phyloP scores from a whole-genome alignment of 1,284 basidiomycete species.

The Retiboletus fuscus region DNA sequence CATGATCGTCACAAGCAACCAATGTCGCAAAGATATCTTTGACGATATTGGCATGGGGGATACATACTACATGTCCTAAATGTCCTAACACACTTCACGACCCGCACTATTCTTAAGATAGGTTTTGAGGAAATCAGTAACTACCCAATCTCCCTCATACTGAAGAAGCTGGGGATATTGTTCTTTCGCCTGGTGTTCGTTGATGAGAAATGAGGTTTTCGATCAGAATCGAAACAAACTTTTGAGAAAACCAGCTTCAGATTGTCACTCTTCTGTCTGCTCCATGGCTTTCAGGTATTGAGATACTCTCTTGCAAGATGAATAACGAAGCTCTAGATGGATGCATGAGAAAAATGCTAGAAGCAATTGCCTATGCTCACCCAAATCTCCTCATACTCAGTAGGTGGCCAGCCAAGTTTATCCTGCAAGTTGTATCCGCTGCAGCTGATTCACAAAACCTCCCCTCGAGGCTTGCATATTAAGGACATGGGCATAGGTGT shows the following conservation, averaged over 20 bases:
- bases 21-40: too few relatives aligned
- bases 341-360: too few relatives aligned
- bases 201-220: too few relatives aligned
- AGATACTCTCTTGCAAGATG: constrained; percentile 21
- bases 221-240: too few relatives aligned
- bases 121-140: background rate
- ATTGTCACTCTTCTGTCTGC: constrained; percentile 5
- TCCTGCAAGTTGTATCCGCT: constrained; percentile 31
- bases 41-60: too few relatives aligned
- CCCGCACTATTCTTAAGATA: background rate
- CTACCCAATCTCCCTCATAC: background rate
- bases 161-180: background rate
- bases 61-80: too few relatives aligned
- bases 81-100: too few relatives aligned
- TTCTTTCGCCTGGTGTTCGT: too few relatives aligned
- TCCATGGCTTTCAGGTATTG: constrained; percentile 17
- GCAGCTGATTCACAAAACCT: constrained; percentile 23
- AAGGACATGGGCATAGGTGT: too few relatives aligned
- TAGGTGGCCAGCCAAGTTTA: constrained; percentile 19
- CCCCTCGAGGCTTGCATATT: constrained; percentile 24
- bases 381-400: constrained; percentile 27
- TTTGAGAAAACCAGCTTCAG: background rate
- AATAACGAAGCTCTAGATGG: constrained; percentile 19
- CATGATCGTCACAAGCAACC: too few relatives aligned
- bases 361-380: constrained; percentile 15